Evolutionary conservation across 2,329 filamentous ascomycete genomes (phyloP).

Genomic region (Tolypocladium album): DNA sequence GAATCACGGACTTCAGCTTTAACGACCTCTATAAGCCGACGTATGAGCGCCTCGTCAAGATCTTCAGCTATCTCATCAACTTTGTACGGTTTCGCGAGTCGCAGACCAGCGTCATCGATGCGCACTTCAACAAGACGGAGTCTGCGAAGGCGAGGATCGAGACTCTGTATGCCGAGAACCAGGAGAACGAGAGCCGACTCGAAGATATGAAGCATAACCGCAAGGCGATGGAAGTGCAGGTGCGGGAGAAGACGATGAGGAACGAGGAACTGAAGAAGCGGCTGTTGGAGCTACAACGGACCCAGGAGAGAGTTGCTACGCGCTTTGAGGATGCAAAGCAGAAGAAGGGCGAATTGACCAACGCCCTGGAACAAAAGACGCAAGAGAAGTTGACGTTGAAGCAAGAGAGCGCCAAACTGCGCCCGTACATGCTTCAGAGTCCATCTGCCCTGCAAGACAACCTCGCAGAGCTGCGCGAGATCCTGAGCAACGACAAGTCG

Average conservation of each 20-base stretch:
- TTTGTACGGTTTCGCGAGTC: constrained; percentile 95
- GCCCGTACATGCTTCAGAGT: constrained; percentile 86
- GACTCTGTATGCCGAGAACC: constrained; percentile 72
- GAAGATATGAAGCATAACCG: constrained; percentile 73
- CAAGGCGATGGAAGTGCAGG: constrained; percentile 68
- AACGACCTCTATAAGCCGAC: constrained; percentile 85
- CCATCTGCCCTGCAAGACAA: constrained; percentile 73
- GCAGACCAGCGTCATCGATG: constrained; percentile 79
- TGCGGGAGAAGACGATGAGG: constrained; percentile 72
- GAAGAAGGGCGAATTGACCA: constrained; percentile 68
- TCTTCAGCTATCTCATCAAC: constrained; percentile 97
- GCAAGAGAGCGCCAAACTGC: constrained; percentile 79
- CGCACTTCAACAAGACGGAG: constrained; percentile 87
- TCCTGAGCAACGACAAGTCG: constrained; percentile 64
- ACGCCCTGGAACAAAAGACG: constrained; percentile 60
- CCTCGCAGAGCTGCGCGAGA: constrained; percentile 71
- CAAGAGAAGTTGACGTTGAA: constrained; percentile 59
- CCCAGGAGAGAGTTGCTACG: constrained; percentile 73
- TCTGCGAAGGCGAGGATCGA: constrained; percentile 81
- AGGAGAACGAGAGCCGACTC: constrained; percentile 71
- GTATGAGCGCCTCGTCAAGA: constrained; percentile 81
- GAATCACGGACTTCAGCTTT: constrained; percentile 88
- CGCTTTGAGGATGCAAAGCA: constrained; percentile 74
- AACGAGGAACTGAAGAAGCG: constrained; percentile 81
- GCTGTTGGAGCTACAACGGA: constrained; percentile 68